Percentiles rank a stretch among this genome's conserved stretches.
phyloP scores from a whole-genome alignment of 1,284 basidiomycete genomes.

The Malassezia yamatoensis region DNA sequence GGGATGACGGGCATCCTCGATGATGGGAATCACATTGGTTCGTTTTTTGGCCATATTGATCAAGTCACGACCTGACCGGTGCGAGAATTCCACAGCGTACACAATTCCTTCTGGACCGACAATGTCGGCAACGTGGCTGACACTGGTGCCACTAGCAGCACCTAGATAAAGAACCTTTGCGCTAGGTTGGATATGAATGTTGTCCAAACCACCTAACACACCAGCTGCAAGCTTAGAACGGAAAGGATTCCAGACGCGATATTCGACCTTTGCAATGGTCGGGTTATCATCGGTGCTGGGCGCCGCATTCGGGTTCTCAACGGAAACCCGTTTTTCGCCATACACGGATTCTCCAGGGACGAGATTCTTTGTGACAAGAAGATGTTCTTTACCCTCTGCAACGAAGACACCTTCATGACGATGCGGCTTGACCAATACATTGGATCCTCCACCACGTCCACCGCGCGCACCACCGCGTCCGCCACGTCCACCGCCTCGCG shows the following conservation, averaged over 20 bases:
- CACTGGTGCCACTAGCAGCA: conserved; percentile 88
- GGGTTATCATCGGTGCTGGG: conserved; percentile 54
- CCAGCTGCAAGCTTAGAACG: conserved; percentile 92
- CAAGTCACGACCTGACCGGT: conserved; percentile 88
- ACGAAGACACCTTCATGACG: conserved; percentile 71
- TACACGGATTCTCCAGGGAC: conserved; percentile 96
- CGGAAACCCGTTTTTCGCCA: conserved; percentile 68
- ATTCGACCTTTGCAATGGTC: conserved; percentile 74
- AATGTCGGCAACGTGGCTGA: conserved; percentile 95
- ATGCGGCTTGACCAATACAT: conserved; percentile 80
- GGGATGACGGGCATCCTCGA: conserved; percentile 90
- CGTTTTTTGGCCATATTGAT: conserved; percentile 99
- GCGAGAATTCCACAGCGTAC: conserved; percentile 96
- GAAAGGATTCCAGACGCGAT: conserved; percentile 99
- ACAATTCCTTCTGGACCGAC: conserved; percentile 94
- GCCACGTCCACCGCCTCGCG: conserved; percentile 42
- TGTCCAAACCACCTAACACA: conserved; percentile 86
- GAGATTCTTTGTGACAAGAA: conserved; percentile 94
- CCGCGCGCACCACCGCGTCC: conserved; percentile 26
- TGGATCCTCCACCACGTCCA: conserved; percentile 62
- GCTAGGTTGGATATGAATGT: conserved; percentile 86
- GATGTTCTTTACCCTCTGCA: conserved; percentile 66
- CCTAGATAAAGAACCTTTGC: conserved; percentile 95
- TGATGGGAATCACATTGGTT: conserved; percentile 96
- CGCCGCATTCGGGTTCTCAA: conserved; percentile 53